Evolutionary conservation across 2,329 filamentous ascomycete species (phyloP), one percentile per base, ranked within the genome.

Genomic region (Alternaria gansuensis): DNA sequence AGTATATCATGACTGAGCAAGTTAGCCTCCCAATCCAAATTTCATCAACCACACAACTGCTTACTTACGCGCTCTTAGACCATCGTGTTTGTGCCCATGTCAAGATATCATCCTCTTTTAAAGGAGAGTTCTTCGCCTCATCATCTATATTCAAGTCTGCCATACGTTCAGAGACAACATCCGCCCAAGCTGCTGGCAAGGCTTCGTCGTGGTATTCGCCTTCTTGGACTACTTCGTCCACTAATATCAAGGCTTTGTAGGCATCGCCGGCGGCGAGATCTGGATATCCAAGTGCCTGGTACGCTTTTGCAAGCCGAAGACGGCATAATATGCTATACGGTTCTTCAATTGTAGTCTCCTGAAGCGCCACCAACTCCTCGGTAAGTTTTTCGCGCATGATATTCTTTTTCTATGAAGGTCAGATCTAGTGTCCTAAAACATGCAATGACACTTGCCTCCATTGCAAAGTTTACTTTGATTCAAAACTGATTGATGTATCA

Each of bases 201-300:
- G 89, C 88, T 67, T 85, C 80, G 14, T 92, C 87, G 73, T 95
- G 89, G 70, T 93, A 96, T 76, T 97, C 93, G 37, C 87, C 85
- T 62, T 94, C 90, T 54, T 95, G 89, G 63, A 84, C 78, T 34
- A 92, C 85, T 65, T 95, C 92, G 72, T 98, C 94, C 14, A 90
- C 85, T 45, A 99, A 81, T 4, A 97, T 85, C n/a, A 98, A 83
- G 1, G 93, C 93, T 54, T 90, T 89, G 75, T 98, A 98, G 5
- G 92, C 92, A 81, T 97, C 93, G 33, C 92, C 92, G 10, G 90
- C 89, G 5, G 93, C 93, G 37, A 99, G 85, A 76, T 99, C 95
- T 0, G 92, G 92, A 76, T 97, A 98, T 36, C 88, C 91, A 45
- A 97, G 83, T 44, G 87, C 82, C 14, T 88, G 85, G 76, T 97